These are phyloP conservation scores for Kwoniella shandongensis DNA, from an alignment of 768 basidiomycete species.

Conservation along the genomic window DNA sequence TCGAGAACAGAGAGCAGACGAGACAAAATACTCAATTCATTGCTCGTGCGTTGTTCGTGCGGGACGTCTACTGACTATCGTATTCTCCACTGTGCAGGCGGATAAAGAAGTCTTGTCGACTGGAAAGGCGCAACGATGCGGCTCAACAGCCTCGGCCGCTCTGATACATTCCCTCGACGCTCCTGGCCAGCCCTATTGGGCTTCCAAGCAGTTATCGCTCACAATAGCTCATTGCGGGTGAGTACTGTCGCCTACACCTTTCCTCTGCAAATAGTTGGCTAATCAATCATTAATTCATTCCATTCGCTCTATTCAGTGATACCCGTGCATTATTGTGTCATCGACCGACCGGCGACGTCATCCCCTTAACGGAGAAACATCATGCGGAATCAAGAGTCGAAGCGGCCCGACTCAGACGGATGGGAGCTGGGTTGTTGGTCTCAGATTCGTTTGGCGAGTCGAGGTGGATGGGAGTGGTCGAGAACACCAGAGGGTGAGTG, in stretches of 20 bases:
- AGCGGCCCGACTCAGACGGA: constrained; percentile 74
- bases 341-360: constrained; percentile 68
- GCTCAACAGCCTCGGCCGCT: constrained; percentile 87
- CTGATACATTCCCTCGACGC: constrained; percentile 86
- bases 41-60: no score
- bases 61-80: constrained; percentile 1
- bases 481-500: constrained; percentile 81
- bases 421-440: constrained; percentile 76
- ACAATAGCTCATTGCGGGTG: constrained; percentile 94
- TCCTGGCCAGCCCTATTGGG: constrained; percentile 76
- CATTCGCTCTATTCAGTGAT: constrained; percentile 61
- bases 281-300: background rate
- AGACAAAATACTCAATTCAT: no score
- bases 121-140: constrained; percentile 67
- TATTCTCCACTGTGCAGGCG: constrained; percentile 57
- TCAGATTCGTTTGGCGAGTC: constrained; percentile 94
- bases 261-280: no score
- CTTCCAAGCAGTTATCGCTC: constrained; percentile 69
- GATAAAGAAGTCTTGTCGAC: constrained; percentile 70
- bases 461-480: constrained; percentile 86
- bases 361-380: constrained; percentile 88
- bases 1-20: background rate
- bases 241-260: constrained; percentile 43
- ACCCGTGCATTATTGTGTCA: constrained; percentile 82
- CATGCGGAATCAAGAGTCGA: constrained; percentile 91